phyloP scores from a whole-genome alignment of 495 filamentous ascomycete genomes.

The Aspergillus hancockii region DNA sequence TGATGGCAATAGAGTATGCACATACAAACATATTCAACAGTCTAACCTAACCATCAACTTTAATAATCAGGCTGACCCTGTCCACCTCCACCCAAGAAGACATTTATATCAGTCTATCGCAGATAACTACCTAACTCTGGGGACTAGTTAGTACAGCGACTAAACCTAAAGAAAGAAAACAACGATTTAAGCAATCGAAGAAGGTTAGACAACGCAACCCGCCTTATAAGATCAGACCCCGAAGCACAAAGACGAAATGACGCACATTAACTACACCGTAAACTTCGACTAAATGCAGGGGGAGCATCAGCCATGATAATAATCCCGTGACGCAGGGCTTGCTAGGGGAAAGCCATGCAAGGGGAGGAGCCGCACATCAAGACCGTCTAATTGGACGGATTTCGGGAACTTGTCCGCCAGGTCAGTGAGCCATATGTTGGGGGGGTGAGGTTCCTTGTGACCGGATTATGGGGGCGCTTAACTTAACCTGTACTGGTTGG shows the following conservation, averaged over 20 bases:
- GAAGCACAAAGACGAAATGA: not conserved
- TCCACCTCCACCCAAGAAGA: not conserved
- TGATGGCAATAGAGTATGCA: too few relatives aligned
- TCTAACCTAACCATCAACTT: not conserved
- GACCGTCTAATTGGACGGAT: not conserved
- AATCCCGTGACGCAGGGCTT: not conserved
- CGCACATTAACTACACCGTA: conserved; percentile 8
- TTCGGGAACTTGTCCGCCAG: not conserved
- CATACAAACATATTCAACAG: not conserved
- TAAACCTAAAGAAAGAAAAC: not conserved
- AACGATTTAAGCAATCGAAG: not conserved
- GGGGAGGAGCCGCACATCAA: not conserved
- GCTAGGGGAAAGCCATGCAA: not conserved
- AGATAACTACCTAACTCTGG: not conserved
- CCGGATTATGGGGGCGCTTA: not conserved
- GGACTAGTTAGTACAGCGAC: not conserved
- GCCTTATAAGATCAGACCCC: not conserved
- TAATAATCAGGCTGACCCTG: not conserved
- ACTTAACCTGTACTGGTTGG: conserved; percentile 6
- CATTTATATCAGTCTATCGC: not conserved
- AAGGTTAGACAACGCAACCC: not conserved
- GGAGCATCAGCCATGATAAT: not conserved
- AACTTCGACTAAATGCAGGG: not conserved
- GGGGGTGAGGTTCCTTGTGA: not conserved
- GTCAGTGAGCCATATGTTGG: conserved; percentile 6